Base-by-base conservation (phyloP, 352 stramenopile species). In the Peronosclerospora sorghi region DNA sequence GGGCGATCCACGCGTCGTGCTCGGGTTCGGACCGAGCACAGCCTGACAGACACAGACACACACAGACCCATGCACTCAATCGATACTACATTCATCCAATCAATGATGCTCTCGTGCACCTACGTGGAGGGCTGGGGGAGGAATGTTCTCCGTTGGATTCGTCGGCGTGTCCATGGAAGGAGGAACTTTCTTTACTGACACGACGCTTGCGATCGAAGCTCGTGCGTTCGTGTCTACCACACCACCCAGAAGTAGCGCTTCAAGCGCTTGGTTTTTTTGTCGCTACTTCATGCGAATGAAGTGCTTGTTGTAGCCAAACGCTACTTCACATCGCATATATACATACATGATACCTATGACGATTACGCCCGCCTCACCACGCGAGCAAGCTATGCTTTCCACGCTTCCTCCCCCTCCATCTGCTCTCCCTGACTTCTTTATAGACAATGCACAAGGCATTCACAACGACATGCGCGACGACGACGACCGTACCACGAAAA, bases 111-210 rank as follows among this genome's bases (percentile, higher is more conserved):
- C 6, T n/a, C 18, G 17, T 8, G 5, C 8, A 27, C 26, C 8
- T 43, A 59, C 51, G 18, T 52, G 42, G 10, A 77, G 68, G 37
- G 62, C 59, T 13, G 69, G 54, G 10, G 72, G 69, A 26, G 65
- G 62, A 39, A 85, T 63, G 41, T 75, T 75, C 54, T 85, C 73
- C 9, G 67, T 82, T 9, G 69, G 73, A 67, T 85, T 85, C 15
- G 69, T 63, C 4, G 65, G 44, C 26, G 55, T 64, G 45, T 55
- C 55, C 73, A 85, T 85, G 10, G 30, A 35, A 35, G 30, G 17
- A 17, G 12, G 30, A 35, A 26, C 3, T n/a, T n/a, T 26, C 21
- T 26, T 26, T 3, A 26, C 4, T 26, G 21, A 26, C 3, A 26
- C n/a, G n/a, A n/a, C n/a, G n/a, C 21, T 6, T 3, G 21, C 21